Percentiles rank a stretch among this genome's conserved stretches.
phyloP scores from a whole-genome alignment of 352 stramenopile genomes.

The Globisporangium canariense region DNA sequence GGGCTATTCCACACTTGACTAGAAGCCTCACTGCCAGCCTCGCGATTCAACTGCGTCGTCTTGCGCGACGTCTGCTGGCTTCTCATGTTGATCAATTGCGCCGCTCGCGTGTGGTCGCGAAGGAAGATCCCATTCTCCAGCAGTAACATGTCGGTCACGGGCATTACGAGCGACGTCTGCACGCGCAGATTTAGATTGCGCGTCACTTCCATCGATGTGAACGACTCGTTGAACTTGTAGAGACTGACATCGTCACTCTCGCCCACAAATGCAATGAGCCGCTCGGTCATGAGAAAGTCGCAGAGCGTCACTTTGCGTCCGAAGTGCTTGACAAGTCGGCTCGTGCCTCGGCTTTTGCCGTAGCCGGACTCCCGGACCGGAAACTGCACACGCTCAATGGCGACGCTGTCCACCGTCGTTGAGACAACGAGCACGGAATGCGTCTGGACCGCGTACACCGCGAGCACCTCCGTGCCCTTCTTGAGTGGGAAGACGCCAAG shows the following conservation, averaged over 20 bases:
- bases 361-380: neutral
- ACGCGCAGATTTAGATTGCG: slow-evolving; percentile 13
- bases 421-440: slow-evolving; percentile 10
- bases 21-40: neutral
- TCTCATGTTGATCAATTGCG: slow-evolving; percentile 40
- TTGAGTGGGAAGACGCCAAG: slow-evolving; percentile 8
- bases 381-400: slow-evolving; percentile 17
- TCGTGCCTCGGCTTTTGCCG: no score
- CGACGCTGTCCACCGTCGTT: neutral
- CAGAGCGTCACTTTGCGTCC: slow-evolving; percentile 4
- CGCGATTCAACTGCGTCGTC: slow-evolving; percentile 4
- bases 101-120: slow-evolving; percentile 24
- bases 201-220: slow-evolving; percentile 16
- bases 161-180: slow-evolving; percentile 16
- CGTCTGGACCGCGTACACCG: slow-evolving; percentile 13
- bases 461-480: slow-evolving; percentile 3
- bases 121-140: slow-evolving; percentile 26
- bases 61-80: slow-evolving; percentile 47
- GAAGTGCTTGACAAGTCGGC: slow-evolving; percentile 1
- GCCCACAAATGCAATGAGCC: slow-evolving; percentile 11
- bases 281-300: slow-evolving; percentile 4
- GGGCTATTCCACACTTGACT: slow-evolving; percentile 10
- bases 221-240: slow-evolving; percentile 21
- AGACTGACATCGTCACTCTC: slow-evolving; percentile 2
- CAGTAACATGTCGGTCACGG: slow-evolving; percentile 16